Evolutionary conservation across 1,139 yeast species (phyloP), one percentile per base, ranked within the genome.

Genomic region (Suzukiozyma palmioleophila): DNA sequence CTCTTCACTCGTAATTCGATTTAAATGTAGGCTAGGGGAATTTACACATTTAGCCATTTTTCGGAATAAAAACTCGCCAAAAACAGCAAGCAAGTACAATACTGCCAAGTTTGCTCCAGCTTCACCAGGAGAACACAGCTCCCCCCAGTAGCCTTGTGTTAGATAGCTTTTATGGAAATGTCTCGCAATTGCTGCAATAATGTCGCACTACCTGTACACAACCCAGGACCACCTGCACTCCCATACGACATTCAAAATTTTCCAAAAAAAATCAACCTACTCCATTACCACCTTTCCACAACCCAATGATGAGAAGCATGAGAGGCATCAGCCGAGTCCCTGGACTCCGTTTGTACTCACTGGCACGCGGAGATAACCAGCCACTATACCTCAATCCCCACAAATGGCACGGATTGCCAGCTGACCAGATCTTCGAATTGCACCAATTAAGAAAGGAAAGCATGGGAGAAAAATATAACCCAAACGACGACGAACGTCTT

Each of bases 331-430:
- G 26, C 26, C 33, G n/a, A 11, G 28, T 35, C n/a, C 30, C 22
- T 21, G 18, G 29, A 21, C 33, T 16, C 13, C 46, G 54, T 36
- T 47, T 42, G 30, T 52, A 51, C 38, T 50, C 56, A 4, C 24
- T 26, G 16, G 36, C 22, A 18, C n/a, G 33, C 16, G 7, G 9
- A 45, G 47, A 29, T 37, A 34, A 31, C 39, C 37, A 16, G 22
- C 57, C 69, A 12, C 61, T 70, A 37, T 69, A 61, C 46, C 67
- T 72, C 46, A 70, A 77, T 44, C 94, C 94, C 3, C 78, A 77
- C 43, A 69, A 75, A 37, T 84, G 94, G 94, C 65, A 71, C 42
- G 84, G 83, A 0, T 65, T 82, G 41, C 82, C 86, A 14, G 76
- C 85, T 8, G 79, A 79, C 44, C 69, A 74, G 48, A 76, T 84